Evolutionary conservation across 805 yeast species (phyloP).

Genomic region (Yamadazyma endophytica): DNA sequence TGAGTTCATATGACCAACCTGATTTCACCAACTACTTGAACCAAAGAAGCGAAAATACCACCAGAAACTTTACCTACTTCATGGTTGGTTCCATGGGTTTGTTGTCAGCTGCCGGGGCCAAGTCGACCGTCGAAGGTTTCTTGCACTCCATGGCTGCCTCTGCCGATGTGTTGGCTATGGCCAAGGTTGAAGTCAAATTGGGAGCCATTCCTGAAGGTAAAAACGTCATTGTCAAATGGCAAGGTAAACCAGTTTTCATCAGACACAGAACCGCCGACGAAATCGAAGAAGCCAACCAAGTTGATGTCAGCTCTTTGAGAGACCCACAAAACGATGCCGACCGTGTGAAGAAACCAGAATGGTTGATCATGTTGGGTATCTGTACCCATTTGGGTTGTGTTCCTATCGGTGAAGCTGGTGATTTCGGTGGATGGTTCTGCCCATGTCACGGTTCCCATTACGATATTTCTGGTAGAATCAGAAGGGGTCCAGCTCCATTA

Average conservation of each 20-base stretch:
- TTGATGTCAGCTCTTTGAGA: constrained; percentile 74
- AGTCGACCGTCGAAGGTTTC: constrained; percentile 92
- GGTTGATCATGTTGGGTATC: constrained; percentile 99
- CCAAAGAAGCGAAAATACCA: constrained; percentile 62
- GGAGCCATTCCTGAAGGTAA: constrained; percentile 94
- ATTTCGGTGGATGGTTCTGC: constrained; percentile 99
- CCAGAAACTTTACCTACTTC: constrained; percentile 87
- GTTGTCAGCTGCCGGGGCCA: constrained; percentile 89
- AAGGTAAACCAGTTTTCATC: constrained; percentile 99
- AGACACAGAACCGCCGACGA: constrained; percentile 96
- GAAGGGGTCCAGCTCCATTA: constrained; percentile 99
- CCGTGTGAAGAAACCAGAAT: constrained; percentile 95
- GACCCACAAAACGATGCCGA: constrained; percentile 93
- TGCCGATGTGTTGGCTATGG: constrained; percentile 98
- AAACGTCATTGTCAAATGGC: constrained; percentile 98
- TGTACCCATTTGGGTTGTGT: constrained; percentile 99
- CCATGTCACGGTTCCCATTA: constrained; percentile 99
- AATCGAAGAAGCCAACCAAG: constrained; percentile 88
- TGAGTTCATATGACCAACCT: constrained; percentile 86
- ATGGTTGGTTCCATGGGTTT: constrained; percentile 96
- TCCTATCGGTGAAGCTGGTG: constrained; percentile 99
- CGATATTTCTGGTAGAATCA: constrained; percentile 99
- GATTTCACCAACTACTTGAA: constrained; percentile 80
- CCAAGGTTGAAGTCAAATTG: constrained; percentile 96
- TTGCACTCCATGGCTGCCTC: constrained; percentile 94